A percentile compares a stretch with the other conserved stretches of the same genome.
These are phyloP conservation scores for Fusarium circinatum DNA, from an alignment of 2,329 filamentous ascomycete species.

Conservation along the genomic window DNA sequence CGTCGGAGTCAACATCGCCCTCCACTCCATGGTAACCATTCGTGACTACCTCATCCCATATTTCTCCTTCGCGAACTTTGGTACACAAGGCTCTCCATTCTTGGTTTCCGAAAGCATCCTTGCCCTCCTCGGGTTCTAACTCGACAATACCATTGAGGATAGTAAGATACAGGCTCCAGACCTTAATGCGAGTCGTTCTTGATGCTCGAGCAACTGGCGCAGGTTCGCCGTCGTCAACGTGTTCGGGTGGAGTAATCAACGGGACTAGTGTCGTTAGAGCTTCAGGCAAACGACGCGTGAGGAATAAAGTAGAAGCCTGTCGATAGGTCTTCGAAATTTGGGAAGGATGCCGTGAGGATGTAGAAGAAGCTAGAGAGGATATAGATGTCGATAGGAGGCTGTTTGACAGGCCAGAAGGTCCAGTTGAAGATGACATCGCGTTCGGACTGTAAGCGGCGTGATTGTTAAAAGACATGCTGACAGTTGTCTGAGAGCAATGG, in stretches of 20 bases:
- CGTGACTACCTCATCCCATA: constrained; percentile 94
- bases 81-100: constrained; percentile 85
- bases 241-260: constrained; percentile 72
- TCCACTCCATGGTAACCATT: constrained; percentile 90
- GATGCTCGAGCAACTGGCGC: constrained; percentile 84
- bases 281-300: constrained; percentile 92
- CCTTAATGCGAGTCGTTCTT: constrained; percentile 86
- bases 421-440: constrained; percentile 45
- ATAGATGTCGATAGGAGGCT: constrained; percentile 71
- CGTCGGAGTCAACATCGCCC: constrained; percentile 91
- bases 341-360: constrained; percentile 69
- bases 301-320: constrained; percentile 91
- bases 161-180: constrained; percentile 97
- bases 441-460: constrained; percentile 59
- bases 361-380: constrained; percentile 73
- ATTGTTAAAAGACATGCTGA: constrained; percentile 57
- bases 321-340: constrained; percentile 93
- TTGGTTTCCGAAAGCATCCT: constrained; percentile 83
- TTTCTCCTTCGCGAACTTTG: constrained; percentile 85
- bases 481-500: constrained; percentile 3
- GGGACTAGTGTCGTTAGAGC: constrained; percentile 86
- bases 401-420: constrained; percentile 59
- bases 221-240: constrained; percentile 62
- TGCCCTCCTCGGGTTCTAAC: constrained; percentile 89
- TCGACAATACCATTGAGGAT: constrained; percentile 92